These are phyloP conservation scores for Lecanicillium sp. DNA, from an alignment of 2,329 filamentous ascomycete species.

Conservation along the genomic window DNA sequence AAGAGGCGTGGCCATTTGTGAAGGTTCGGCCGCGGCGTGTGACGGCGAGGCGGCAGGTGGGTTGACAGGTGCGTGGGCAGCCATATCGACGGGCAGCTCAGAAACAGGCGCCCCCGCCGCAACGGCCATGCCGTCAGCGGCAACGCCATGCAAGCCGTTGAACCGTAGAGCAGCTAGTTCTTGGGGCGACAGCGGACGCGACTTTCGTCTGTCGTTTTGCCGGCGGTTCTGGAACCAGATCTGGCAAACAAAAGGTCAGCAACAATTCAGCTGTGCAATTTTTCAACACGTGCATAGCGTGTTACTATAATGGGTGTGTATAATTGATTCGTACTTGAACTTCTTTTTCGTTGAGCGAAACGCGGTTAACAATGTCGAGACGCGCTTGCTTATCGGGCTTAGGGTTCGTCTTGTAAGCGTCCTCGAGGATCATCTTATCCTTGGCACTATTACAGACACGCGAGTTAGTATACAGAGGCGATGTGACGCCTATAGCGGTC, in stretches of 20 bases:
- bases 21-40: background rate
- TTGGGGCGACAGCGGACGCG: slow-evolving; percentile 71
- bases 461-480: slow-evolving; percentile 13
- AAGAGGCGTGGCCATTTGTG: slow-evolving; percentile 16
- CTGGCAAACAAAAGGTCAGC: slow-evolving; percentile 39
- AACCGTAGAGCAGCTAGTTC: slow-evolving; percentile 61
- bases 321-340: slow-evolving; percentile 67
- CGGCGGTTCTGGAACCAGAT: slow-evolving; percentile 97
- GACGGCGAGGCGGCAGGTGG: background rate
- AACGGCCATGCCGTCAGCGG: slow-evolving; percentile 37
- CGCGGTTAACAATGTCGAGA: slow-evolving; percentile 74
- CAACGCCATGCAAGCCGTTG: slow-evolving; percentile 46
- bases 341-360: slow-evolving; percentile 89
- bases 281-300: background rate
- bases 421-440: slow-evolving; percentile 83
- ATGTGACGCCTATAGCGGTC: background rate
- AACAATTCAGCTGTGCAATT: background rate
- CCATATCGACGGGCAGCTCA: slow-evolving; percentile 22
- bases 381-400: slow-evolving; percentile 90
- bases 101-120: slow-evolving; percentile 21
- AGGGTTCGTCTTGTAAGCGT: slow-evolving; percentile 75
- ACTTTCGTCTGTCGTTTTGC: slow-evolving; percentile 87
- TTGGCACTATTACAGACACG: slow-evolving; percentile 54
- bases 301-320: slow-evolving; percentile 13
- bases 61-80: slow-evolving; percentile 20